Base-by-base conservation (phyloP, 2,329 filamentous ascomycete species). In the Aureobasidium sp. region DNA sequence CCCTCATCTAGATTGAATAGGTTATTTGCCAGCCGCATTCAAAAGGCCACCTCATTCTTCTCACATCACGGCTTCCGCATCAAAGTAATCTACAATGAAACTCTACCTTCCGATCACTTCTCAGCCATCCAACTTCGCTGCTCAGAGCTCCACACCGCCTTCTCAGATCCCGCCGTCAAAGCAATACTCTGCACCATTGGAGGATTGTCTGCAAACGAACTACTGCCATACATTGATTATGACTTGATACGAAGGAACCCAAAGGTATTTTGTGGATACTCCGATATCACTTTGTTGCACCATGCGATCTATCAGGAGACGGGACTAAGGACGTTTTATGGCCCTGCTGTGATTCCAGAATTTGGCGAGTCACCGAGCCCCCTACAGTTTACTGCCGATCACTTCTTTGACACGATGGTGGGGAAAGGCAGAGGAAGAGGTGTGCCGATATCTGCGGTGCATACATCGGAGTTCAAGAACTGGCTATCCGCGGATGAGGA, bases 201-300 rank as follows among this genome's bases (percentile, higher is more conserved):
- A 9, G 71, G 70, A 0, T 24, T 58, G 1, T 56, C 60, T 24
- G 65, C 66, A 17, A 71, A 70, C 35, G 69, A 72, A 50, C 35
- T 73, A 6, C 63, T 72, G 0, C 68, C 62, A 0, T 63, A 66
- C 29, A 64, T 73, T 2, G 67, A 73, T 52, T 73, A 70, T 52
- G 58, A 64, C 1, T 49, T 73, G 31, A 70, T 73, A 22, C 61
- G 48, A 24, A 19, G 48, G 0, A 64, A 72, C 47, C 71, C 71
- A 1, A 73, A 72, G 63, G 70, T 72, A n/a, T 72, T 73, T 64
- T 57, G 66, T 24, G 71, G 70, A 11, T 71, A 68, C 54, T 69
- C 66, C 2, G 71, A 73, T 54, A 71, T 70, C 56, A 73, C 70
- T 1, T 57, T 69, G 5, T 62, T 73, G 17, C 67, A 68, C 47